Evolutionary conservation across 371 early-diverging fungal genomes (phyloP), one percentile per base, ranked within the genome.

Genomic region (Mucor saturninus): DNA sequence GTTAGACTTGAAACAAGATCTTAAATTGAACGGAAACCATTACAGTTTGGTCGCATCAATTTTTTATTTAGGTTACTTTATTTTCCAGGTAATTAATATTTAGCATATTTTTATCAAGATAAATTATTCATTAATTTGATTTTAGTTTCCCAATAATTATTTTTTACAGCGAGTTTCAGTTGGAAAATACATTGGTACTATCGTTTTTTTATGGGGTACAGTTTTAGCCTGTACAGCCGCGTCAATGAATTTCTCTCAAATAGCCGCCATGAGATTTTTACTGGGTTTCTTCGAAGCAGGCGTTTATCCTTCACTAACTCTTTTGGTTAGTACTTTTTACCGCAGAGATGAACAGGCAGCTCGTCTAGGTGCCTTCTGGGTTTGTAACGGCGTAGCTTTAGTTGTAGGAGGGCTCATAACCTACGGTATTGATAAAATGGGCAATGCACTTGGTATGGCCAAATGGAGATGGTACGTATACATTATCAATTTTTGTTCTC

Each of bases 321-420:
- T 77, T 14, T 51, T 77, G 6, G 65, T 75, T 13, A 75, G 73
- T 48, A 77, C 78, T 1, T 71, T 69, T 32, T 77, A 77, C 46
- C 71, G 78, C 13, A 63, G 73, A 11, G 56, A 62, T 4, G 78
- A 77, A 30, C 80, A 79, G 52, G 73, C 71, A 42, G 68, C 72
- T 13, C 64, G 80, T 30, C 39, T 79, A 10, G 69, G 78, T 43
- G 66, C 68, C 10, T 75, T 76, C 54, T 79, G 77, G 75, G 69
- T 76, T 11, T 79, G 68, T 42, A 76, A 76, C 46, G 80, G 80
- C 56, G 35, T 84, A 26, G 82, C 89, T 32, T 70, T 84, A 4
- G 72, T 81, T 29, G 72, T 89, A 28, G 89, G 87, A 59, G 91
- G 88, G 0, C 76, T 87, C 4, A 74, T 87, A 4, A 80, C 87